Base-by-base conservation (phyloP, 2,329 filamentous ascomycete species). In the Tympanopsis confertula region DNA sequence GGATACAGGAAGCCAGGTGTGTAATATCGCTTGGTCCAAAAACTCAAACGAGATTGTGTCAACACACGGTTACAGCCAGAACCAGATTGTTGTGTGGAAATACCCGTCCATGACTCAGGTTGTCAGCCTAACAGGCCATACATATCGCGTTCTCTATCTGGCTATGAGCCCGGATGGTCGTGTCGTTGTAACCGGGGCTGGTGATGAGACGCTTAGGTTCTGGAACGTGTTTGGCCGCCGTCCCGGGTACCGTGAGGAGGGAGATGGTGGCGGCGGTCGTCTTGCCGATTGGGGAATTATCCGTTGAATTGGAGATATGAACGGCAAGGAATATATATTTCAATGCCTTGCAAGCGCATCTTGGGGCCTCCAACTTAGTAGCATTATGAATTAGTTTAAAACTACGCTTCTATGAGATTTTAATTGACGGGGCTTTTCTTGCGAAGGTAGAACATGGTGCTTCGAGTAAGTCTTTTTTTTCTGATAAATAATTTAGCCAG, bases 1-100 rank as follows among this genome's bases (percentile, higher is more conserved):
- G 43, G 91, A 98, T 54, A 98, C 91, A 0, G 91, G 91, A 36
- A 94, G 86, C 51, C 91, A 98, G 58, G 91, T 98, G n/a, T 98
- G 91, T 63, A 98, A 98, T 53, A 69, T 98, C 32, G 85, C 88
- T 3, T 98, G 93, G 88, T 91, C 83, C 14, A 94, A 93, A 54
- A 94, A 95, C 58, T 94, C 86, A 5, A 94, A 95, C 55, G 91
- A 98, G 59, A 87, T 98, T 41, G 89, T 98, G 38, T 89, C 83
- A 37, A 98, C 91, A 1, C 91, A 98, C 54, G 91, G 91, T 5
- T 98, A 95, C 63, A 89, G 82, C 48, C 91, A 98, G 55, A 95
- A 98, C 56, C 91, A 96, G 58, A 95, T 98, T 49, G 89, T 96
- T 26, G 86, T 98, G 39, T 98, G 91, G 91, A 98, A 98, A 54